Evolutionary conservation across 1,284 basidiomycete species (phyloP).

Genomic region (Boletus smithii): DNA sequence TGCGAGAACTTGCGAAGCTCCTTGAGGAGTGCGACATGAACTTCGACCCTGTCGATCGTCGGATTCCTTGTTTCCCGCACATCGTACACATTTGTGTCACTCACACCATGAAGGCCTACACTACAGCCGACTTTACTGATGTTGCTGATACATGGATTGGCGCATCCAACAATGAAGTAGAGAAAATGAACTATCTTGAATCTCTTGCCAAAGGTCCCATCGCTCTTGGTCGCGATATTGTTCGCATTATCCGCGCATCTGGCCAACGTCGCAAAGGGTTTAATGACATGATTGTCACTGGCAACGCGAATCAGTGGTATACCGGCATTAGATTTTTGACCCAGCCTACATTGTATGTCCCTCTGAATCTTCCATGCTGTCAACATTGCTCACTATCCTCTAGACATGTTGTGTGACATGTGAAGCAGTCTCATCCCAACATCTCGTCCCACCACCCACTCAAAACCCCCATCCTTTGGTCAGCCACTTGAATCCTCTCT

Average conservation of each 20-base stretch:
- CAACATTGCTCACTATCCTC: background rate
- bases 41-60: background rate
- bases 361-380: background rate
- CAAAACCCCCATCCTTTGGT: no score
- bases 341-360: background rate
- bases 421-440: no score
- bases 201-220: background rate
- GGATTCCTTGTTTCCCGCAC: slow-evolving; percentile 3
- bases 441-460: no score
- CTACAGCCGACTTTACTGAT: background rate
- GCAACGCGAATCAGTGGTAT: background rate
- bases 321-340: no score
- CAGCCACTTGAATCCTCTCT: no score
- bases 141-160: background rate
- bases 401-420: no score
- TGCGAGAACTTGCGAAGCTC: background rate
- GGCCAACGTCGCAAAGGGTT: background rate
- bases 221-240: background rate
- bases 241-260: background rate
- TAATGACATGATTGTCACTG: background rate
- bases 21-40: background rate
- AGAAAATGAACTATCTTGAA: background rate
- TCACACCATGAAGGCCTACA: background rate
- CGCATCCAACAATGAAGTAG: background rate
- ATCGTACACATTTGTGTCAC: slow-evolving; percentile 1